A percentile compares a stretch with the other conserved stretches of the same genome.
phyloP scores from a whole-genome alignment of 345 rosid species.

The thale cress (Arabidopsis thaliana) region TAIR10.1 NC_003076.8:1378501-1379000 shows the following conservation, averaged over 20 bases:
- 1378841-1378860: constrained; percentile 34
- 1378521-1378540: too few species aligned
- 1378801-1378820: constrained; percentile 35
- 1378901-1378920: constrained; percentile 40
- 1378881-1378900: constrained; percentile 35
- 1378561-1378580: too few species aligned
- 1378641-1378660: too few species aligned
- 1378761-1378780: constrained; percentile 30
- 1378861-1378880: constrained; percentile 30
- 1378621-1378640: too few species aligned
- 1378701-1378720: constrained; percentile 4
- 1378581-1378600: too few species aligned
- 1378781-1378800: neutral
- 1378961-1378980: neutral
- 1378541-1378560: too few species aligned
- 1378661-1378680: neutral
- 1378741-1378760: neutral
- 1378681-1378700: neutral
- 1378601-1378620: too few species aligned
- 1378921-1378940: constrained; percentile 19
- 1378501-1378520: too few species aligned
- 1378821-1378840: neutral
- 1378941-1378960: constrained; percentile 4
- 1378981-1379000: constrained; percentile 25
- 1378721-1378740: constrained; percentile 3